phyloP scores from a whole-genome alignment of 2,329 filamentous ascomycete genomes.

The Aspergillus udagawae region DNA sequence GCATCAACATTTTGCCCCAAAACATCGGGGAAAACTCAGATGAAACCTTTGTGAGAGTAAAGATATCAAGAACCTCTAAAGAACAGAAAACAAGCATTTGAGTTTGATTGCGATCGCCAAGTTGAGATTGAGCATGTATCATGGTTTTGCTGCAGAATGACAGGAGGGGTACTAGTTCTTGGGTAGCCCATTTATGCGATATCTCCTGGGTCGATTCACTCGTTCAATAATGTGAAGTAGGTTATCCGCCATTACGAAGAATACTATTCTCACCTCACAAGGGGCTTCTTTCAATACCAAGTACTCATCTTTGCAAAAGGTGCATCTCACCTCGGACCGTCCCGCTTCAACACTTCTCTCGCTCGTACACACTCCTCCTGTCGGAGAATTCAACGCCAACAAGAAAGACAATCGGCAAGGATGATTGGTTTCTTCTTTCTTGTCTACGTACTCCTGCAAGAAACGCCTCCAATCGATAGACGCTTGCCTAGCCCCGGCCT shows the following conservation, averaged over 20 bases:
- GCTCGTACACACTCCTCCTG: neutral
- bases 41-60: neutral
- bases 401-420: neutral
- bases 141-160: neutral
- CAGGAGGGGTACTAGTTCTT: neutral
- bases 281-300: no score
- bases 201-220: neutral
- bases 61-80: neutral
- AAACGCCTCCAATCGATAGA: neutral
- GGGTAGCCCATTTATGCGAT: neutral
- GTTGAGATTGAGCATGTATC: neutral
- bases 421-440: neutral
- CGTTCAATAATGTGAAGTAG: neutral
- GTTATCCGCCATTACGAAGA: neutral
- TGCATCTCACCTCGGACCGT: neutral
- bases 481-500: neutral
- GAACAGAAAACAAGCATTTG: neutral
- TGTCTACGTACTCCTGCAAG: neutral
- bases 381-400: neutral
- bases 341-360: neutral
- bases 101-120: neutral
- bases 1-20: conserved; percentile 3
- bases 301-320: neutral
- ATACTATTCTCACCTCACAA: neutral
- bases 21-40: neutral